These are phyloP conservation scores for Solanum sejunctum DNA, from an alignment of 257 asterid genomes.

Conservation along the genomic window DNA sequence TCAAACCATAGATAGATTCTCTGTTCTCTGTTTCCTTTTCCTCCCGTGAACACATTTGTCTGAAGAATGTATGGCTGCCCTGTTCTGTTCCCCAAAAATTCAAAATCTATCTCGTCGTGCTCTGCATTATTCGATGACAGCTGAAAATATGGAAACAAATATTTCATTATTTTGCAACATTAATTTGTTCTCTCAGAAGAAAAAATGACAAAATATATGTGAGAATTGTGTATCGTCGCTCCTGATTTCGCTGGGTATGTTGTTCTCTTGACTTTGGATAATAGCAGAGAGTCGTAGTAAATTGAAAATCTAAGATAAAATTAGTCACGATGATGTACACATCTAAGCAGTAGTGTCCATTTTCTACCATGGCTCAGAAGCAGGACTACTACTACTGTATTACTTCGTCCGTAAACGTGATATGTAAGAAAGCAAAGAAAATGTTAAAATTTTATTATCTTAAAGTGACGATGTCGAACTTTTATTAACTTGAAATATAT, in stretches of 20 bases:
- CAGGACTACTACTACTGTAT: background rate
- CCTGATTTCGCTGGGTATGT: background rate
- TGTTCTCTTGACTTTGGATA: no score
- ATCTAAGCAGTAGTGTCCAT: background rate
- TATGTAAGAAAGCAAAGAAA: background rate
- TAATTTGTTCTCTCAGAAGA: background rate
- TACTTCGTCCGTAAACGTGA: background rate
- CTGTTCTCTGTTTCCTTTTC: constrained; percentile 27
- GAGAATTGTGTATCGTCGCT: no score
- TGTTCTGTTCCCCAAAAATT: constrained; percentile 31
- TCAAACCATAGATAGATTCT: constrained; percentile 29
- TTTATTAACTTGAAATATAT: background rate
- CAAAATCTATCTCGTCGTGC: constrained; percentile 37
- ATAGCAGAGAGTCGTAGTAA: background rate
- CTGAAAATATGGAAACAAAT: background rate
- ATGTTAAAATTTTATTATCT: background rate
- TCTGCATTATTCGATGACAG: constrained; percentile 21
- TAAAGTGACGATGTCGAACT: background rate
- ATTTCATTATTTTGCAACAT: background rate
- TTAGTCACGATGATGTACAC: background rate
- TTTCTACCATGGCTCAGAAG: background rate
- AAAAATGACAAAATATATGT: background rate
- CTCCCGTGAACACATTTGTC: constrained; percentile 34
- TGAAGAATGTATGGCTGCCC: constrained; percentile 29
- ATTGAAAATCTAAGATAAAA: background rate